Evolutionary conservation across 2,329 filamentous ascomycete species (phyloP), one percentile per base, ranked within the genome.

Genomic region (Fusarium irregulare): DNA sequence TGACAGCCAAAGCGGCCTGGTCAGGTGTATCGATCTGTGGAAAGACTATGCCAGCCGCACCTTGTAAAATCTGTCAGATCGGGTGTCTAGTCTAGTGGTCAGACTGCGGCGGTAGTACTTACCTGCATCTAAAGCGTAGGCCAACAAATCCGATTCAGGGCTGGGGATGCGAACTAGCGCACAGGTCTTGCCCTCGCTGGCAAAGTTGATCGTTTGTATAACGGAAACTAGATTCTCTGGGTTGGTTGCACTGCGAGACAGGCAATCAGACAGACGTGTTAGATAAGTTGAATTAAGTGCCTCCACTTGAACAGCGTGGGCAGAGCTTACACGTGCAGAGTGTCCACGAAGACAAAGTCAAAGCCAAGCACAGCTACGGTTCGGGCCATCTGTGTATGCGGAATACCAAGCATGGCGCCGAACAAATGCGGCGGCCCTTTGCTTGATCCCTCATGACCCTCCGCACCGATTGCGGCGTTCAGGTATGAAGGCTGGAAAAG

Each of bases 101-200:
- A n/a, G 40, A 9, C 13, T 21, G 27, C 9, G n/a, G n/a, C 7
- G 9, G 16, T n/a, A 27, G 14, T 41, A n/a, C 55, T 50, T 20
- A 57, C 55, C 55, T 8, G 55, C 55, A 30, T 57, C 55, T 9
- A 57, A 50, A 28, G 55, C 55, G 14, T 57, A 57, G 6, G 55
- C 45, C 14, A 57, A 2, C 34, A 57, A 32, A 12, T 57, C 55
- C 16, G 55, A 57, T 7, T 57, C 45, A 20, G 45, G 55, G 16
- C 55, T 57, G 4, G 45, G 55, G 32, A 57, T 7, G 8, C 55
- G 45, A 7, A 57, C 55, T 3, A 57, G 5, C 14, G 55, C 45
- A 18, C 32, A 34, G 5, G 45, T 50, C 8, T 57, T 57, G 11
- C 45, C 55, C 20, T 57, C 32, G 9, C 55, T 57, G 6, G 45